phyloP scores from a whole-genome alignment of 345 rosid species.

The Lepidium didymum region DNA sequence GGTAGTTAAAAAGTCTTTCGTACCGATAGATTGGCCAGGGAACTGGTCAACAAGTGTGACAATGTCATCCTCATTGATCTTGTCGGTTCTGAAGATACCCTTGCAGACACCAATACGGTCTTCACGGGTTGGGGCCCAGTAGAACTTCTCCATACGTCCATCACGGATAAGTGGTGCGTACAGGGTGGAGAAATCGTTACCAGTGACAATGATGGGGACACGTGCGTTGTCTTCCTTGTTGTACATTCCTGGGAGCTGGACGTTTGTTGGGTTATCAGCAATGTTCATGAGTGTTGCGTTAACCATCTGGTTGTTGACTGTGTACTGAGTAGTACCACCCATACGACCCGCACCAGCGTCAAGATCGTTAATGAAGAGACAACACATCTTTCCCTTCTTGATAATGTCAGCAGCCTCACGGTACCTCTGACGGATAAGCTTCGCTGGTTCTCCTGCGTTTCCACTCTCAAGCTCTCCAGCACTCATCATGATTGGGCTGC shows the following conservation, averaged over 20 bases:
- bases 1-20: neutral
- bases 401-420: conserved; percentile 95
- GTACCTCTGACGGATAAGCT: conserved; percentile 96
- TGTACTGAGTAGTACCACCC: conserved; percentile 97
- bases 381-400: conserved; percentile 92
- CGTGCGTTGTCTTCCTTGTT: conserved; percentile 96
- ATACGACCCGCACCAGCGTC: conserved; percentile 96
- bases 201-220: conserved; percentile 93
- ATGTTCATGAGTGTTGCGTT: conserved; percentile 99
- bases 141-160: conserved; percentile 99
- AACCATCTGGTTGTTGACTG: conserved; percentile 99
- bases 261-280: conserved; percentile 87
- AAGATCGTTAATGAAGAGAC: conserved; percentile 94
- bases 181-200: conserved; percentile 97
- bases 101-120: conserved; percentile 90
- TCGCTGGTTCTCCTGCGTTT: conserved; percentile 91
- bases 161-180: conserved; percentile 99
- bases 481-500: conserved; percentile 99
- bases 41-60: conserved; percentile 75
- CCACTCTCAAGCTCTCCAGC: conserved; percentile 99
- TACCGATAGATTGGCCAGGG: conserved; percentile 98
- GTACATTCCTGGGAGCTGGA: conserved; percentile 99
- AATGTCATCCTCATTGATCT: conserved; percentile 40
- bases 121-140: conserved; percentile 97
- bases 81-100: conserved; percentile 74